These are phyloP conservation scores for Musa schizocarpa DNA, from an alignment of 176 grass and related monocot species.

Conservation along the genomic window DNA sequence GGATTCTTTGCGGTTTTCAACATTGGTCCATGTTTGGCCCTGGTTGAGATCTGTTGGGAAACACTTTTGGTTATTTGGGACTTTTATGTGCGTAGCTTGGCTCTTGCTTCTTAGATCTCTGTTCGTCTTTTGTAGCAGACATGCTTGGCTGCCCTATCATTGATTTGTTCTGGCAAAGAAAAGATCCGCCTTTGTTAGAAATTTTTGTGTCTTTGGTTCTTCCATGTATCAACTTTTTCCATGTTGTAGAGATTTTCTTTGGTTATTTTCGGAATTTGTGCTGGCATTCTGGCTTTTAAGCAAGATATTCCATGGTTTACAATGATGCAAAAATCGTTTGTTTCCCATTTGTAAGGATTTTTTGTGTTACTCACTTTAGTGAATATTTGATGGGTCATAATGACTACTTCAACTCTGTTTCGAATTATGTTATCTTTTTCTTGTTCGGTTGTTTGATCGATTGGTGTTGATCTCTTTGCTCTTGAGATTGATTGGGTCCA, in stretches of 20 bases:
- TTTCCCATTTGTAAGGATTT: background rate
- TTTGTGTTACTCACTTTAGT: background rate
- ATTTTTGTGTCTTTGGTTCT: no score
- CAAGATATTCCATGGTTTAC: background rate
- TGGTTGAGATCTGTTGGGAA: background rate
- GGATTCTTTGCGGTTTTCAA: background rate
- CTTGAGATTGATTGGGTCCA: background rate
- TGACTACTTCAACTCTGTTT: background rate
- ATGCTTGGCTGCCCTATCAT: no score
- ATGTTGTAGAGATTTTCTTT: background rate
- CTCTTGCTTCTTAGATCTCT: no score
- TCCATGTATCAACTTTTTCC: background rate
- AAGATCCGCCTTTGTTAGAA: no score
- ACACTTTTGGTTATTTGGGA: no score
- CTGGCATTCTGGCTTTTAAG: no score
- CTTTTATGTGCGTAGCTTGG: no score
- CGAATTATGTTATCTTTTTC: background rate
- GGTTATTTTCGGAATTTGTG: background rate
- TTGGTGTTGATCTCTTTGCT: background rate
- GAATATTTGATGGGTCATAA: background rate
- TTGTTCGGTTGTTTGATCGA: background rate
- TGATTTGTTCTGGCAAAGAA: no score
- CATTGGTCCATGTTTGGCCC: background rate
- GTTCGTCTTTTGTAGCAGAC: no score
- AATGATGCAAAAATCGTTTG: background rate